phyloP scores from a whole-genome alignment of 208 protist genomes.

The Vickermania ingenoplastis region DNA sequence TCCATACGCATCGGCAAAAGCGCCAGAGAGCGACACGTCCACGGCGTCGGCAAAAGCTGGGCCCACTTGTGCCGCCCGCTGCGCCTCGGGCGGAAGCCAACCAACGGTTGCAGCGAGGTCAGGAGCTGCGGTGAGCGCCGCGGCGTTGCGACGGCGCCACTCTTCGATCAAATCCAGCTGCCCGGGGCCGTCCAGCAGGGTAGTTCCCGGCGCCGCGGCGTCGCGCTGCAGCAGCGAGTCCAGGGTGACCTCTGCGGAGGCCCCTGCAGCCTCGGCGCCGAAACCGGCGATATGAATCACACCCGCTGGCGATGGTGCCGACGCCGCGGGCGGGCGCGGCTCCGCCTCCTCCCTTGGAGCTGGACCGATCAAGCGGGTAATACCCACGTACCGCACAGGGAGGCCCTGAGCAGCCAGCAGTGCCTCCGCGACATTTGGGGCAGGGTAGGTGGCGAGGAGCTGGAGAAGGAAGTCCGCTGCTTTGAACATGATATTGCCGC shows the following conservation, averaged over 20 bases:
- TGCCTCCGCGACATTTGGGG: slow-evolving; percentile 51
- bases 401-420: slow-evolving; percentile 71
- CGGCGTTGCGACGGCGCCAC: slow-evolving; percentile 27
- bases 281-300: not conserved
- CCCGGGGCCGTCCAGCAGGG: slow-evolving; percentile 40
- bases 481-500: slow-evolving; percentile 18
- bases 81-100: slow-evolving; percentile 46
- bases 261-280: not conserved
- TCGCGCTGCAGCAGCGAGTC: slow-evolving; percentile 11
- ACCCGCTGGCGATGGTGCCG: not conserved
- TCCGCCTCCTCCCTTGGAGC: not conserved
- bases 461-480: slow-evolving; percentile 39
- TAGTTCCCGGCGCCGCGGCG: not conserved
- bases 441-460: slow-evolving; percentile 40
- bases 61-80: slow-evolving; percentile 23
- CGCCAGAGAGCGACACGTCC: slow-evolving; percentile 23
- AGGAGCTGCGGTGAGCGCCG: not conserved
- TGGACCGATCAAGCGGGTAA: slow-evolving; percentile 24
- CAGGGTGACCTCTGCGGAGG: slow-evolving; percentile 10
- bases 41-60: slow-evolving; percentile 42
- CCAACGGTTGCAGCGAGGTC: slow-evolving; percentile 16
- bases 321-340: not conserved
- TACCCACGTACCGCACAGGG: slow-evolving; percentile 38
- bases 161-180: slow-evolving; percentile 31
- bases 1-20: slow-evolving; percentile 61